Conservation (phyloP, 345 rosid species). For the Clausena lansium region DNA sequence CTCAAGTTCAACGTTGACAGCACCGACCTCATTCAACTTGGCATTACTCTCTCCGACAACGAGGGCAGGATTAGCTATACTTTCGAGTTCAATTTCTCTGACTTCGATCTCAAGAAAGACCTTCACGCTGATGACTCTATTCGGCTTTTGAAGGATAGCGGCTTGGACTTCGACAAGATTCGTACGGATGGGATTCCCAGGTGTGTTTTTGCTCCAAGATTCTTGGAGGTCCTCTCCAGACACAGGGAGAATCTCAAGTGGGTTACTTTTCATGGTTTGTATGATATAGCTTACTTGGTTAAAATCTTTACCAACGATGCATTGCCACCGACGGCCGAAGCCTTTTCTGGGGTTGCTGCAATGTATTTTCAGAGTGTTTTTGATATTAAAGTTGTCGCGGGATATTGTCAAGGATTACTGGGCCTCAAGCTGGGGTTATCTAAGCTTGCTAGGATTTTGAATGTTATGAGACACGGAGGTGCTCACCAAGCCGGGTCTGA, state of each 20-base stretch:
- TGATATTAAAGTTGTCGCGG: conserved; percentile 2
- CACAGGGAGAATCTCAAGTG: not conserved
- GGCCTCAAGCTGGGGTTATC: not conserved
- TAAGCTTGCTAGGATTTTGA: not conserved
- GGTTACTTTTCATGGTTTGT: not conserved
- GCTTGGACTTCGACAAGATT: not conserved
- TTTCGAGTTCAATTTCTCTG: not conserved
- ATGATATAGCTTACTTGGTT: not conserved
- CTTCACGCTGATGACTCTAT: not conserved
- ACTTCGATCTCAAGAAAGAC: not conserved
- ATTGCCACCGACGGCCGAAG: not conserved
- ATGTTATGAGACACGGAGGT: not conserved
- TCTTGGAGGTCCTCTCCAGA: not conserved
- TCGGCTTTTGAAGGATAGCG: not conserved
- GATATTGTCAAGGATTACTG: not conserved
- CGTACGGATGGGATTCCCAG: not conserved
- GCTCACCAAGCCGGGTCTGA: conserved; percentile 1
- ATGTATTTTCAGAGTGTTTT: not conserved
- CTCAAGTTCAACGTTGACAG: not conserved
- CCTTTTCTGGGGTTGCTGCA: not conserved
- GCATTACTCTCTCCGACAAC: not conserved
- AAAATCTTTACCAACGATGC: not conserved
- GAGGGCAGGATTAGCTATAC: not conserved
- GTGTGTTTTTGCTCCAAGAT: not conserved
- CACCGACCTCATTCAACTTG: conserved; percentile 4